Evolutionary conservation across 2,329 filamentous ascomycete genomes (phyloP), one percentile per base, ranked within the genome.

Genomic region (Cladosporium sphaerospermum): DNA sequence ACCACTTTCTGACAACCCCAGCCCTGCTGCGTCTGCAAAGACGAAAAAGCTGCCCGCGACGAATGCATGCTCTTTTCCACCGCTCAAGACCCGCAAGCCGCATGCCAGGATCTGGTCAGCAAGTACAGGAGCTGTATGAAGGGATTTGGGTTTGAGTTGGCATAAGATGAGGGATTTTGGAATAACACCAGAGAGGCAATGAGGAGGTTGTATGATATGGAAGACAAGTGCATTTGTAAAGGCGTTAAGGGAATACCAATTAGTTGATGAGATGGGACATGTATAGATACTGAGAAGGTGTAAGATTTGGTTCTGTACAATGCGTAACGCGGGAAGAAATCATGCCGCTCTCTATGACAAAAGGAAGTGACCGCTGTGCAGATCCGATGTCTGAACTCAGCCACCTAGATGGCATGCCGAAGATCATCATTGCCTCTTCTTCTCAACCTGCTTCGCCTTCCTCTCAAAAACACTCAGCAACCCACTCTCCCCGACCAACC

Each of bases 31-130:
- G 93, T 97, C 31, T 99, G 93, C 82, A 96, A 91, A 69, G 83
- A 93, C 42, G 90, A 99, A 72, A 99, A 99, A 73, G 79, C 88
- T 37, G 81, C 81, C 62, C 89, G 93, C 59, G 93, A 99, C 75
- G 91, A 99, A 74, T 99, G 93, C 78, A 97, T 99, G 92, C 87
- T 99, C 53, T 96, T 97, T 77, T 95, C 89, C 53, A 90, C 82
- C 58, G 80, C 88, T 56, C 79, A 85, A 66, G 86, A 96, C 67
- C 89, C 93, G 37, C 81, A 88, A 64, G 79, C 82, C 66, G 90
- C 95, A 65, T 99, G 93, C 79, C 80, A 84, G 71, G 80, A 84
- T 47, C 80, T 89, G 57, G 87, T 99, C 59, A 82, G 89, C 28
- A 84, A 88, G 68, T 99, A 99, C 76, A 85, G 84, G 74, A 83